A percentile compares a stretch with the other conserved stretches of the same genome.
Evolutionary conservation across 345 rosid genomes (phyloP).

Genomic region (Rhizophora apiculata): DNA sequence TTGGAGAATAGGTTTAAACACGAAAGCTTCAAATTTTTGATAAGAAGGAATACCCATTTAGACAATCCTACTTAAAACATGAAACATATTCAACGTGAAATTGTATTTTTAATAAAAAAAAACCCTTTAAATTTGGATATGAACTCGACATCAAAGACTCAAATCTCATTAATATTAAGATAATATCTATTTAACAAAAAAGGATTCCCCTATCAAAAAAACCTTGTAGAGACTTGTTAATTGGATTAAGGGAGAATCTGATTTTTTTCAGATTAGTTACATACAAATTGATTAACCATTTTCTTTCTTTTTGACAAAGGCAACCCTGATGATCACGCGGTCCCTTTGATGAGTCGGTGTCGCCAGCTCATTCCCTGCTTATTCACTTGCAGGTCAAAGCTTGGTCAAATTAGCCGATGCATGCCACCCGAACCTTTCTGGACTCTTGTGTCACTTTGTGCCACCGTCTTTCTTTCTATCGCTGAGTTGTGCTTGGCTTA

Average conservation of each 20-base stretch:
- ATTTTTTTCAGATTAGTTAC: too few relatives aligned
- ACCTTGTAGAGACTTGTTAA: neutral
- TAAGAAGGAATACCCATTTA: too few relatives aligned
- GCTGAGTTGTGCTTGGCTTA: neutral
- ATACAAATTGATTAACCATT: neutral
- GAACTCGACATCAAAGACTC: too few relatives aligned
- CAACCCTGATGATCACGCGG: constrained; percentile 16
- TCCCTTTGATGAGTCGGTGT: constrained; percentile 24
- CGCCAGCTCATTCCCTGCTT: constrained; percentile 28
- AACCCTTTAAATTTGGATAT: too few relatives aligned
- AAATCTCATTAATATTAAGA: too few relatives aligned
- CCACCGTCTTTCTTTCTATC: neutral
- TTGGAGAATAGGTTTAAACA: too few relatives aligned
- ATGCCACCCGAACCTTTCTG: constrained; percentile 19
- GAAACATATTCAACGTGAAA: too few relatives aligned
- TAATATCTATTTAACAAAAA: too few relatives aligned
- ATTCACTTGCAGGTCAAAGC: constrained; percentile 28
- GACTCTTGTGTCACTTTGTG: constrained; percentile 4
- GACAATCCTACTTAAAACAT: too few relatives aligned
- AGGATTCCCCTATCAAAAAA: neutral
- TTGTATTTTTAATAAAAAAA: too few relatives aligned
- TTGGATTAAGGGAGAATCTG: neutral
- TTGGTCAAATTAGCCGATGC: constrained; percentile 20
- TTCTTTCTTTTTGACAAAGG: neutral
- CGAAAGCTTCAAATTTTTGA: too few relatives aligned